phyloP scores from a whole-genome alignment of 164 flowering plant genomes.

The Berberis thunbergii region DNA sequence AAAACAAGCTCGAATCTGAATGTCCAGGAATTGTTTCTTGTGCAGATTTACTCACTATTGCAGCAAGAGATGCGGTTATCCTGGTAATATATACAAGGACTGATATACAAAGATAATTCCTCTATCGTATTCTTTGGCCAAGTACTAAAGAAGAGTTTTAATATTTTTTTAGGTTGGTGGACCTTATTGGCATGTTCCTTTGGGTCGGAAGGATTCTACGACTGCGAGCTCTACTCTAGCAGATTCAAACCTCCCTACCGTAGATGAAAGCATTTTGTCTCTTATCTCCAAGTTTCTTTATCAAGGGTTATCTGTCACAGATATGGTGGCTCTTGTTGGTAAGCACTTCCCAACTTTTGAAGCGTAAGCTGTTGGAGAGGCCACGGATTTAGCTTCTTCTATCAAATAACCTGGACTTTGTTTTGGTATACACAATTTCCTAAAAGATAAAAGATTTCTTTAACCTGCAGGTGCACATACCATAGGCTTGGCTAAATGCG shows the following conservation, averaged over 20 bases:
- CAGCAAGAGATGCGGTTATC: slow-evolving; percentile 88
- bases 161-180: slow-evolving; percentile 67
- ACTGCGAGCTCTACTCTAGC: slow-evolving; percentile 54
- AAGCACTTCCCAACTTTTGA: background rate
- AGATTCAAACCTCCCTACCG: slow-evolving; percentile 44
- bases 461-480: slow-evolving; percentile 75
- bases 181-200: slow-evolving; percentile 89
- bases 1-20: slow-evolving; percentile 78
- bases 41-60: slow-evolving; percentile 84
- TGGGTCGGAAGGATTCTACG: slow-evolving; percentile 79
- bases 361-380: too few relatives aligned
- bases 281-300: slow-evolving; percentile 59
- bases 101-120: background rate
- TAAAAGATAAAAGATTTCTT: too few relatives aligned
- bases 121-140: background rate
- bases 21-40: slow-evolving; percentile 90
- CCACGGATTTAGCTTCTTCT: too few relatives aligned
- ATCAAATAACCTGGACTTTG: too few relatives aligned
- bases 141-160: background rate
- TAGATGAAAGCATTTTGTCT: slow-evolving; percentile 42
- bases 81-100: slow-evolving; percentile 40
- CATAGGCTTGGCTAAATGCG: slow-evolving; percentile 82
- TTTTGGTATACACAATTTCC: too few relatives aligned
- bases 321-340: slow-evolving; percentile 91
- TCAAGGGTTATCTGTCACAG: slow-evolving; percentile 82